These are phyloP conservation scores for Aspergillus funiculosus DNA, from an alignment of 495 filamentous ascomycete genomes.

Conservation along the genomic window DNA sequence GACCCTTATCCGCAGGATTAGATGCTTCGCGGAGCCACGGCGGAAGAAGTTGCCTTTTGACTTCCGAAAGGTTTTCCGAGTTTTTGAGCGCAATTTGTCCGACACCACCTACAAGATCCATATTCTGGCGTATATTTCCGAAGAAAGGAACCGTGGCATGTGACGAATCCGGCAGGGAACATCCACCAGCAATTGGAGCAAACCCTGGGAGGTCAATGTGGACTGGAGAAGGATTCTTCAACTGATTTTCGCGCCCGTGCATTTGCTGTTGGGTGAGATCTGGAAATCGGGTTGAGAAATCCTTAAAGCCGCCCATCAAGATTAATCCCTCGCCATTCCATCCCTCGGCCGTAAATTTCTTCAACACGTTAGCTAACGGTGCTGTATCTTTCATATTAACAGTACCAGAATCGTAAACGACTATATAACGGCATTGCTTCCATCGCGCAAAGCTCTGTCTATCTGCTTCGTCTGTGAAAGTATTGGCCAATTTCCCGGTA, in stretches of 20 bases:
- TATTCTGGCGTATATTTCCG: slow-evolving; percentile 91
- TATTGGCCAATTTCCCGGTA: slow-evolving; percentile 80
- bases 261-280: slow-evolving; percentile 30
- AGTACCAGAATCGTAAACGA: slow-evolving; percentile 82
- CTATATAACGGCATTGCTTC: slow-evolving; percentile 64
- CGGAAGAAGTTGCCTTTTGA: slow-evolving; percentile 51
- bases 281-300: slow-evolving; percentile 48
- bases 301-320: slow-evolving; percentile 53
- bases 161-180: slow-evolving; percentile 66
- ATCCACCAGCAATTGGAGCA: slow-evolving; percentile 80
- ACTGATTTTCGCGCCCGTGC: slow-evolving; percentile 22
- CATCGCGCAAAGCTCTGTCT: slow-evolving; percentile 71
- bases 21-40: slow-evolving; percentile 69
- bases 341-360: slow-evolving; percentile 83
- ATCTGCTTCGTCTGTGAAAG: slow-evolving; percentile 71
- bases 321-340: slow-evolving; percentile 71
- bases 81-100: slow-evolving; percentile 77
- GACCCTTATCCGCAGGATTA: slow-evolving; percentile 63
- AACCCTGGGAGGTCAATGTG: slow-evolving; percentile 48
- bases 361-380: slow-evolving; percentile 75
- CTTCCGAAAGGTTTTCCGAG: slow-evolving; percentile 51
- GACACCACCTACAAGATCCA: slow-evolving; percentile 90
- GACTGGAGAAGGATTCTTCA: slow-evolving; percentile 42
- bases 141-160: slow-evolving; percentile 83
- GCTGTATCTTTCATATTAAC: slow-evolving; percentile 69